Percentiles rank a stretch among this genome's conserved stretches.
Conservation (phyloP, 208 protist species). For the Crithidia acanthocephali region DNA sequence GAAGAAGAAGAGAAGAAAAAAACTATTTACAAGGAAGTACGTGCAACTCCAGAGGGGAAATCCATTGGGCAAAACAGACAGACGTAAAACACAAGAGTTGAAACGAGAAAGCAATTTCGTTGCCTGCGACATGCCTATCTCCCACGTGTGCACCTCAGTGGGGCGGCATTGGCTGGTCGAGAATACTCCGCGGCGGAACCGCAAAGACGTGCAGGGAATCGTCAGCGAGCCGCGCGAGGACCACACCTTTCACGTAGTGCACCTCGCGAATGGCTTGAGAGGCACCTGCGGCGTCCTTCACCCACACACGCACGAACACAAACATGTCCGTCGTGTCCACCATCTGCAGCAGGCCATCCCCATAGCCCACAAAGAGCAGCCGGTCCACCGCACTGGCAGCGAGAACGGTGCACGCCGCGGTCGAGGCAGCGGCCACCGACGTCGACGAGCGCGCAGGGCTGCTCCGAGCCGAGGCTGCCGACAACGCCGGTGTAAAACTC, state of each 20-base stretch:
- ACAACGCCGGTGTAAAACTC: slow-evolving; percentile 1
- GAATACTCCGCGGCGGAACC: slow-evolving; percentile 29
- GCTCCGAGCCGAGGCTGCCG: background rate
- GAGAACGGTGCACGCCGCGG: slow-evolving; percentile 25
- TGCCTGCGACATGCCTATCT: background rate
- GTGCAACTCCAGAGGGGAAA: too few relatives aligned
- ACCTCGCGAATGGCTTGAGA: slow-evolving; percentile 20
- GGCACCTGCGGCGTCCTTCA: slow-evolving; percentile 4
- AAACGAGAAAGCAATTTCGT: background rate
- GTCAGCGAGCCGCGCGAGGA: slow-evolving; percentile 20
- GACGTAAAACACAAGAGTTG: slow-evolving; percentile 1
- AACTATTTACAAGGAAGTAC: too few relatives aligned
- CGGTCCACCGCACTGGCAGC: slow-evolving; percentile 24
- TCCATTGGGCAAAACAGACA: too few relatives aligned
- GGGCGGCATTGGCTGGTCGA: slow-evolving; percentile 22
- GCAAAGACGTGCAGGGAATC: slow-evolving; percentile 15
- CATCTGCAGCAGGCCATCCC: slow-evolving; percentile 76
- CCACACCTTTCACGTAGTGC: slow-evolving; percentile 19
- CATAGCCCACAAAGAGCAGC: slow-evolving; percentile 52
- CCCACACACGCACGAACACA: slow-evolving; percentile 64
- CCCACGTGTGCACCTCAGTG: too few relatives aligned
- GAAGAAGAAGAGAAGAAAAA: too few relatives aligned
- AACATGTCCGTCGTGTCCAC: slow-evolving; percentile 70
- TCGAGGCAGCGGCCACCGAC: background rate
- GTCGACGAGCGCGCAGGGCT: background rate